Evolutionary conservation across 306 rosid genomes (phyloP), one percentile per base, ranked within the genome.

Genomic region (Pyrus bretschneideri): DNA sequence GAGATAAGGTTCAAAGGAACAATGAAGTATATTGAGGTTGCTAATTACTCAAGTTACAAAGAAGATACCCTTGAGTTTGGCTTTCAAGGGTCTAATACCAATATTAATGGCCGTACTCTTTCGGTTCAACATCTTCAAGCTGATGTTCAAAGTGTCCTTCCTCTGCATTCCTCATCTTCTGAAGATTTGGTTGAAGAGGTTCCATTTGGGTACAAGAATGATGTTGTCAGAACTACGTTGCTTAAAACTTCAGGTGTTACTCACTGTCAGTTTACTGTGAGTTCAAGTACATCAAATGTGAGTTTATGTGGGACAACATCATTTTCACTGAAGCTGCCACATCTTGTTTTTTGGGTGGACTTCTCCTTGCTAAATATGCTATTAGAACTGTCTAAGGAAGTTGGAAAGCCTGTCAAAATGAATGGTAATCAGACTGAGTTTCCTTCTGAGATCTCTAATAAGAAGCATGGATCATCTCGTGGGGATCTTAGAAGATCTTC

Each of bases 261-360:
- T 46, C 66, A 67, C 82, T 90, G 85, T 84, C 88, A 87, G 70
- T 80, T 81, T 76, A 83, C 82, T 74, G 72, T 70, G 78, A 86
- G 82, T 71, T 86, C 91, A 62, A 82, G 79, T 87, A 90, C 88
- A 27, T 71, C 85, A 29, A 87, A 87, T 74, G 85, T 85, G 60
- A 78, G 78, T 77, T 63, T 57, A 71, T 79, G 71, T 21, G 78
- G 89, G 77, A 71, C 77, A 68, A 83, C 87, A 74, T 87, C 86
- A 60, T 90, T 95, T 86, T 89, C 94, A 40, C 80, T 95, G 83
- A 79, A 83, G 69, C 69, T 95, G 70, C 84, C 98, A 40, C 86
- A 91, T 23, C 81, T 95, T 81, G 68, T 82, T 82, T 80, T 86
- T 78, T 95, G 98, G 98, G 90, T 90, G 77, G 86, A 89, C 59